phyloP scores from a whole-genome alignment of 305 asterid genomes.

The Fraxinus ornus region DNA sequence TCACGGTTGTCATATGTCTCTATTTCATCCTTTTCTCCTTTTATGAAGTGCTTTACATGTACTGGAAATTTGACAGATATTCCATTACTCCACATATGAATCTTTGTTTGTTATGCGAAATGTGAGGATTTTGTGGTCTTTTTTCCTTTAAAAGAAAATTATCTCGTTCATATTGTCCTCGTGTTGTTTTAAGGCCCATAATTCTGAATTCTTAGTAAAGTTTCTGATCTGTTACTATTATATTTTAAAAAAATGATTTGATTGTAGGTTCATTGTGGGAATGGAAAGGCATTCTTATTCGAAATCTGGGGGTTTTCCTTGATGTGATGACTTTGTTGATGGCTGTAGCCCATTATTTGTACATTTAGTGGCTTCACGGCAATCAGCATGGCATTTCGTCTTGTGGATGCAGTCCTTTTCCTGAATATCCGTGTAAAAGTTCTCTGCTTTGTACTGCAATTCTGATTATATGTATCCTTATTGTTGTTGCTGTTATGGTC shows the following conservation, averaged over 20 bases:
- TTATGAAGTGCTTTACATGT: not conserved
- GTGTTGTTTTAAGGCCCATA: not conserved
- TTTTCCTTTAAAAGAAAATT: not conserved
- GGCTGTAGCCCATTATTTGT: constrained; percentile 82
- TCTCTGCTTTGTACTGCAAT: constrained; percentile 9
- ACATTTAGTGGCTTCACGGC: constrained; percentile 94
- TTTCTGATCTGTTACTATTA: not conserved
- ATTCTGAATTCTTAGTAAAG: not conserved
- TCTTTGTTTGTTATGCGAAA: not conserved
- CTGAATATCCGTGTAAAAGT: constrained; percentile 76
- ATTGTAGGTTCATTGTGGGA: constrained; percentile 73
- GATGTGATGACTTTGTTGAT: constrained; percentile 79
- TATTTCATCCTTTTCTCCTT: not conserved
- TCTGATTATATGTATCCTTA: constrained; percentile 5
- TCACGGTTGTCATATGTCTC: not conserved
- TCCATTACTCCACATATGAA: not conserved
- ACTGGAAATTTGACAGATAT: not conserved
- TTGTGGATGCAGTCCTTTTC: constrained; percentile 74
- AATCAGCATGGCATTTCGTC: constrained; percentile 88
- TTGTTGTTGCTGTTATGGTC: constrained; percentile 7
- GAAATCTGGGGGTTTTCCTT: constrained; percentile 72
- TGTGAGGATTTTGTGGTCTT: not conserved
- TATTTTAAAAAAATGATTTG: not conserved
- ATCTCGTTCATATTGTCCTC: not conserved
- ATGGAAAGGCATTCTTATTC: constrained; percentile 67